Evolutionary conservation across 148 eudicot genomes (phyloP), one percentile per base, ranked within the genome.

Genomic region (Nepenthes gracilis): DNA sequence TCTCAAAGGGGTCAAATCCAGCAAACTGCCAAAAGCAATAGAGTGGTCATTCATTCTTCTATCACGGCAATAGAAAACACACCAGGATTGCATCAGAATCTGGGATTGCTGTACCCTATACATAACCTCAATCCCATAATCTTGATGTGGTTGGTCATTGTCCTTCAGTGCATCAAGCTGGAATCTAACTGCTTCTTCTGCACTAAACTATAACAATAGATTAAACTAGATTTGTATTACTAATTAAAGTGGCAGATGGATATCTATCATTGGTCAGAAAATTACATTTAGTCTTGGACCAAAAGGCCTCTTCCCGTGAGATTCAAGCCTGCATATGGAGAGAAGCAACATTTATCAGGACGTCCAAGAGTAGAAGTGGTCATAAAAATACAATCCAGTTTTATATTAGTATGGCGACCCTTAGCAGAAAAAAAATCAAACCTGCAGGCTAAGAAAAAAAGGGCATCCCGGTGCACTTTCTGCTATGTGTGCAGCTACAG

Each of bases 1-100:
- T 88, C 76, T 88, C 88, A 63, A 92, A 92, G 67, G 98, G 98
- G 72, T 92, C 98, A 71, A 92, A 92, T 67, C 98, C 96, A 61
- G 98, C 96, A 77, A 92, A 92, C 96, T 92, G 80, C 33, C 63
- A 68, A 13, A 47, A 15, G 49, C 34, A 69, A 62, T 48, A 62
- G 43, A 67, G 12, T 33, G 15, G 12, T 47, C 33, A 14, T 32
- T 13, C 65, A 50, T 4, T 51, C 35, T 36, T 14, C 23, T 23
- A 23, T 23, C 23, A 33, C 52, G 50, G 43, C 55, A 57, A 43
- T 58, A 36, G 35, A 57, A 36, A 59, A 47, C 2, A 40, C 32
- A 67, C n/a, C 62, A 53, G 4, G 2, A 37, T 43, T 13, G 47
- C 33, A 7, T 13, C 13, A 43, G 61, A 52, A 14, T 5, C 60